Conservation (phyloP, 148 eudicot genomes). For the Diospyros lotus region DNA sequence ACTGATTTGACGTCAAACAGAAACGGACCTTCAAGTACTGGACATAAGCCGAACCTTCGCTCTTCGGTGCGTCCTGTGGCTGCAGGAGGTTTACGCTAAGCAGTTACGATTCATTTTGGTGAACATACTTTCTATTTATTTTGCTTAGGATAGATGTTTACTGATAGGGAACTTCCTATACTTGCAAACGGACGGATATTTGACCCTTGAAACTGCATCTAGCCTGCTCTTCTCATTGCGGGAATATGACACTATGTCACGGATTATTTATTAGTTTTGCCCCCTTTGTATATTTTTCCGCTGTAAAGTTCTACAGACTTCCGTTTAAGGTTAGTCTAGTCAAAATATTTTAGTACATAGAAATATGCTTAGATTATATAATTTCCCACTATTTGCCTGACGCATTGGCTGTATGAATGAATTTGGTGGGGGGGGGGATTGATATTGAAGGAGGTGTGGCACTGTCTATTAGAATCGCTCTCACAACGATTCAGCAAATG, state of each 20-base stretch:
- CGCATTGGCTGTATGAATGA: no score
- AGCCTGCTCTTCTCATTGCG: background rate
- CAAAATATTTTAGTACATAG: background rate
- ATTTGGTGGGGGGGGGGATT: no score
- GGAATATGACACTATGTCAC: background rate
- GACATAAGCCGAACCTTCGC: constrained; percentile 11
- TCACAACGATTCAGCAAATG: no score
- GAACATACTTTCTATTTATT: background rate
- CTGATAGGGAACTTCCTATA: background rate
- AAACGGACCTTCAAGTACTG: constrained; percentile 5
- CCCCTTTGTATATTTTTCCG: background rate
- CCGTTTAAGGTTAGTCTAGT: background rate
- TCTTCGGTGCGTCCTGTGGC: constrained; percentile 12
- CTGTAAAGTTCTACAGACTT: background rate
- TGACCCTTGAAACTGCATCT: background rate
- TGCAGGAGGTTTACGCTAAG: constrained; percentile 20
- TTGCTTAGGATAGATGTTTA: background rate
- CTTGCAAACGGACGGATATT: background rate
- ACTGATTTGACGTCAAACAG: constrained; percentile 6
- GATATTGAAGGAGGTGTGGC: no score
- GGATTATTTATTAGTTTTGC: background rate
- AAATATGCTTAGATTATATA: no score
- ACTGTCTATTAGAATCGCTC: no score
- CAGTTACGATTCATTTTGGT: background rate
- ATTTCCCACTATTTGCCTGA: no score